Conservation (phyloP, 1,139 yeast species). For the Hyphopichia pseudoburtonii region DNA sequence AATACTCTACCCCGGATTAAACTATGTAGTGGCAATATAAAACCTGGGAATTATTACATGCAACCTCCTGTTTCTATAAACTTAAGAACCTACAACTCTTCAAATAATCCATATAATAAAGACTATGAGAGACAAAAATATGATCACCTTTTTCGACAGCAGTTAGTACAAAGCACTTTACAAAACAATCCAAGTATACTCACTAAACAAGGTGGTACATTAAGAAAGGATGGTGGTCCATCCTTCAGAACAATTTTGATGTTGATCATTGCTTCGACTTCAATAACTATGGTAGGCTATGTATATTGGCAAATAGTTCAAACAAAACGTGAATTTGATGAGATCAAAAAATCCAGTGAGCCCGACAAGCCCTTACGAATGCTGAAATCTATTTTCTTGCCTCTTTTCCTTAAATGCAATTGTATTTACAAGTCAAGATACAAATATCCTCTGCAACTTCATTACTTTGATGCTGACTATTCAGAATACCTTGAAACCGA, state of each 20-base stretch:
- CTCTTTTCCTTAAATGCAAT: constrained; percentile 33
- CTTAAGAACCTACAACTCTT: not conserved
- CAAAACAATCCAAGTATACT: constrained; percentile 10
- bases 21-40: no score
- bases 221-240: constrained; percentile 10
- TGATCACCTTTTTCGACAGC: constrained; percentile 14
- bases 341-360: not conserved
- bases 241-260: constrained; percentile 23
- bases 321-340: constrained; percentile 12
- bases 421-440: constrained; percentile 20
- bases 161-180: constrained; percentile 11
- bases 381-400: constrained; percentile 22
- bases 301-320: constrained; percentile 17
- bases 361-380: not conserved
- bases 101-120: constrained; percentile 1
- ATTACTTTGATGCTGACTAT: constrained; percentile 26
- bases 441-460: constrained; percentile 24
- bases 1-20: no score
- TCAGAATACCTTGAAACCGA: constrained; percentile 15
- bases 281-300: constrained; percentile 25
- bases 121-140: constrained; percentile 13
- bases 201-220: constrained; percentile 3
- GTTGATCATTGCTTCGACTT: constrained; percentile 22
- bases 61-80: no score
- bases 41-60: no score